Conservation (phyloP, 441 rosid genomes). For the Gossypium davidsonii region DNA sequence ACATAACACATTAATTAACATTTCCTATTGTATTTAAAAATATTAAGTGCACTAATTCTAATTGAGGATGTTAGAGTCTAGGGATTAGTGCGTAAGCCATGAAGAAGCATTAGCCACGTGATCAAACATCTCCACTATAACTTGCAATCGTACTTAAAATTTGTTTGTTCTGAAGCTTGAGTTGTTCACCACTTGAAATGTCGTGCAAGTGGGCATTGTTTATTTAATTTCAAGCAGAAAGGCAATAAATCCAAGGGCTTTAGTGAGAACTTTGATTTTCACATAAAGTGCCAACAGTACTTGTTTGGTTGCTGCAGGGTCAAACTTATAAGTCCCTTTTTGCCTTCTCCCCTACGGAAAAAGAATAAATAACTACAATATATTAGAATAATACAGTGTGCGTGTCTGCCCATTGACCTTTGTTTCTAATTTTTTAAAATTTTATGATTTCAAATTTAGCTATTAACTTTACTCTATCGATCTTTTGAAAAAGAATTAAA, state of each 20-base stretch:
- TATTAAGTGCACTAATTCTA: not conserved
- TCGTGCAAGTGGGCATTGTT: constrained; percentile 7
- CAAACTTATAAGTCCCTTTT: not conserved
- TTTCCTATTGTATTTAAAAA: too few relatives aligned
- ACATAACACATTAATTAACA: not conserved
- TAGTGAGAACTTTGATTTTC: not conserved
- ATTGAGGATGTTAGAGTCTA: not conserved
- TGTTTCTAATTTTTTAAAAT: too few relatives aligned
- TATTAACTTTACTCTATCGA: too few relatives aligned
- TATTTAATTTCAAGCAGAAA: not conserved
- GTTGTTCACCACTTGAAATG: constrained; percentile 1
- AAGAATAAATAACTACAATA: not conserved
- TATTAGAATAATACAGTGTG: not conserved
- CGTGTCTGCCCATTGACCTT: not conserved
- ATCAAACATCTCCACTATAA: not conserved
- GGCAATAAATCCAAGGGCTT: not conserved
- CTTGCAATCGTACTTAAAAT: not conserved
- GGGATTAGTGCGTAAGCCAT: not conserved
- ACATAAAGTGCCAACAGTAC: not conserved
- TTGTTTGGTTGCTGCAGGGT: not conserved
- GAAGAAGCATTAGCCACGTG: not conserved
- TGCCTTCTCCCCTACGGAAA: not conserved
- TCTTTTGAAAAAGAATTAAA: too few relatives aligned
- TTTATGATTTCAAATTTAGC: too few relatives aligned
- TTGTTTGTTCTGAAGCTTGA: not conserved